Conservation (phyloP, 331 rosid genomes). For the Pyrus hybrid region DNA sequence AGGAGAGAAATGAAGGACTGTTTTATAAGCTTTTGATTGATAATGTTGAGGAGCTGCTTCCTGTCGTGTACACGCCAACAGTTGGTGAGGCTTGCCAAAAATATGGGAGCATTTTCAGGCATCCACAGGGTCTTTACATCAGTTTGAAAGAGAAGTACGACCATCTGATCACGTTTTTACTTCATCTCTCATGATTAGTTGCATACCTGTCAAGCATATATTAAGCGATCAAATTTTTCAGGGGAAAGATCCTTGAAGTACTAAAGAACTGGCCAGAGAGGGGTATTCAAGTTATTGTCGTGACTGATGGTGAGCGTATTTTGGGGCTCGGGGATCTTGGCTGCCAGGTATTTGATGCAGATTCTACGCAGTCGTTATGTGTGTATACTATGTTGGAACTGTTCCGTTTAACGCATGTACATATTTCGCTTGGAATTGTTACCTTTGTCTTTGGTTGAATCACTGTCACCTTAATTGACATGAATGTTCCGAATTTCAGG, state of each 20-base stretch:
- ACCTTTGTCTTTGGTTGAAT: not conserved
- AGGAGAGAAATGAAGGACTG: constrained; percentile 89
- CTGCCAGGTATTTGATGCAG: constrained; percentile 57
- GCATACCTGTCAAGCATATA: not conserved
- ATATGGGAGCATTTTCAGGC: constrained; percentile 86
- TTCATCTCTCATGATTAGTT: not conserved
- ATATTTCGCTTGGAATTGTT: not conserved
- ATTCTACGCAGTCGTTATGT: not conserved
- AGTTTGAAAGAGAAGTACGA: constrained; percentile 83
- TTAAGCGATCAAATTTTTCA: constrained; percentile 16
- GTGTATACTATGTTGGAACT: not conserved
- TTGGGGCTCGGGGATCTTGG: constrained; percentile 98
- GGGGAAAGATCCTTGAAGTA: constrained; percentile 92
- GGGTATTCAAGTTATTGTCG: constrained; percentile 87
- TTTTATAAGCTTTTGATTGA: constrained; percentile 90
- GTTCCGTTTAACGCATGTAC: not conserved
- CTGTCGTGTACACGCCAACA: constrained; percentile 90
- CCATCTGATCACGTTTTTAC: not conserved
- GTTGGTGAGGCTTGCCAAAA: constrained; percentile 99
- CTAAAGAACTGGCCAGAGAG: constrained; percentile 91
- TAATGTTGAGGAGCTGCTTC: constrained; percentile 92
- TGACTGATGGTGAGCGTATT: constrained; percentile 94
- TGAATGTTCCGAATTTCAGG: constrained; percentile 43
- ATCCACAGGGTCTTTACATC: constrained; percentile 94
- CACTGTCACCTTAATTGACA: not conserved